A percentile compares a stretch with the other conserved stretches of the same genome.
Conservation (phyloP, 495 filamentous ascomycete species). For the Tuber melanosporum region DNA sequence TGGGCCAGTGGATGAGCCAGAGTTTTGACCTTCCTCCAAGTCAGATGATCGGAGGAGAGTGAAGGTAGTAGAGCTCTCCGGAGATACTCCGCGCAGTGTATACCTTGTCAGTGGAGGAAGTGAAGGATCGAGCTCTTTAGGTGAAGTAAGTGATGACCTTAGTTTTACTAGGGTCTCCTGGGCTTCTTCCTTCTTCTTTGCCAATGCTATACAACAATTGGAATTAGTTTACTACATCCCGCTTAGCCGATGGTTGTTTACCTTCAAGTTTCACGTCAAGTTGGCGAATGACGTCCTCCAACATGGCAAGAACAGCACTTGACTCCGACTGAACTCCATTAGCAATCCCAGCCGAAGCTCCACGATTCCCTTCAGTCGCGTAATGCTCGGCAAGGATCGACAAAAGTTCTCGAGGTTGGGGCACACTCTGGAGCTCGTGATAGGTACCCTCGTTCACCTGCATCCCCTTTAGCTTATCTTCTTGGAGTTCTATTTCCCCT, state of each 20-base stretch:
- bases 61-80: slow-evolving; percentile 29
- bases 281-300: slow-evolving; percentile 30
- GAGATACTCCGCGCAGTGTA: slow-evolving; percentile 34
- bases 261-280: slow-evolving; percentile 39
- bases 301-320: slow-evolving; percentile 13
- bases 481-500: slow-evolving; percentile 27
- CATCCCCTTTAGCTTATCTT: slow-evolving; percentile 35
- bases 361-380: neutral
- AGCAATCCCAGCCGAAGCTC: neutral
- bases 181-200: slow-evolving; percentile 31
- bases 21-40: slow-evolving; percentile 31
- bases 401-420: neutral
- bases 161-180: slow-evolving; percentile 26
- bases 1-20: slow-evolving; percentile 5
- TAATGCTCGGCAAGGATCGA: neutral
- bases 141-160: slow-evolving; percentile 29
- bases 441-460: slow-evolving; percentile 13
- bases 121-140: slow-evolving; percentile 26
- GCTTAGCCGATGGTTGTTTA: neutral
- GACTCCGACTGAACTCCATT: neutral
- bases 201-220: neutral
- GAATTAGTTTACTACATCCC: neutral
- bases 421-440: neutral
- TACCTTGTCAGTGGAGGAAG: slow-evolving; percentile 29
- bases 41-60: slow-evolving; percentile 25